These are phyloP conservation scores for Arthonia radiata DNA, from an alignment of 495 filamentous ascomycete species.

Conservation along the genomic window DNA sequence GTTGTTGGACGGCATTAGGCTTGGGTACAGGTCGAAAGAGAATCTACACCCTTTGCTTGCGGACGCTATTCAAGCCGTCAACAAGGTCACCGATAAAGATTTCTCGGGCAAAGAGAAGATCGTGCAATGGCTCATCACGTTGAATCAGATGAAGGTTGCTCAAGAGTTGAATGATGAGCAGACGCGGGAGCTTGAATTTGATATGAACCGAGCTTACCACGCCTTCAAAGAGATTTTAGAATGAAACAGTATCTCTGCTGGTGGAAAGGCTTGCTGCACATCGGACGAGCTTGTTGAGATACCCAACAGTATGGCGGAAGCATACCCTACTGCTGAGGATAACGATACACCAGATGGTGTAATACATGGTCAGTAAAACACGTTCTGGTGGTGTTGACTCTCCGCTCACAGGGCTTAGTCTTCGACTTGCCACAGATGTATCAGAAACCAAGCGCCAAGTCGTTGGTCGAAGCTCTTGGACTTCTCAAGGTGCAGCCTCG, in stretches of 20 bases:
- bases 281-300: neutral
- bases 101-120: slow-evolving; percentile 93
- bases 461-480: too few species aligned
- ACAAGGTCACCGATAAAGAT: slow-evolving; percentile 73
- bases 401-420: neutral
- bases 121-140: slow-evolving; percentile 86
- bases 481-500: too few species aligned
- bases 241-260: neutral
- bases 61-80: slow-evolving; percentile 86
- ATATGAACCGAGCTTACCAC: slow-evolving; percentile 75
- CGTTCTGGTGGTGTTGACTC: neutral
- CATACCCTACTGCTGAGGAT: neutral
- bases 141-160: slow-evolving; percentile 92
- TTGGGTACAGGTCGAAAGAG: slow-evolving; percentile 81
- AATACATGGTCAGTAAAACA: neutral
- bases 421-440: neutral
- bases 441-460: too few species aligned
- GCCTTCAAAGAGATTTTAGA: slow-evolving; percentile 59
- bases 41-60: slow-evolving; percentile 79
- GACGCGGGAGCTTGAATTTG: slow-evolving; percentile 61
- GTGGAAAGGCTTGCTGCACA: neutral
- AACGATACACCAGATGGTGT: neutral
- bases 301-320: neutral
- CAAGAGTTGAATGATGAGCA: slow-evolving; percentile 77
- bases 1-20: slow-evolving; percentile 74